These are phyloP conservation scores for Fusarium phyllophilum DNA, from an alignment of 2,329 filamentous ascomycete genomes.

Conservation along the genomic window DNA sequence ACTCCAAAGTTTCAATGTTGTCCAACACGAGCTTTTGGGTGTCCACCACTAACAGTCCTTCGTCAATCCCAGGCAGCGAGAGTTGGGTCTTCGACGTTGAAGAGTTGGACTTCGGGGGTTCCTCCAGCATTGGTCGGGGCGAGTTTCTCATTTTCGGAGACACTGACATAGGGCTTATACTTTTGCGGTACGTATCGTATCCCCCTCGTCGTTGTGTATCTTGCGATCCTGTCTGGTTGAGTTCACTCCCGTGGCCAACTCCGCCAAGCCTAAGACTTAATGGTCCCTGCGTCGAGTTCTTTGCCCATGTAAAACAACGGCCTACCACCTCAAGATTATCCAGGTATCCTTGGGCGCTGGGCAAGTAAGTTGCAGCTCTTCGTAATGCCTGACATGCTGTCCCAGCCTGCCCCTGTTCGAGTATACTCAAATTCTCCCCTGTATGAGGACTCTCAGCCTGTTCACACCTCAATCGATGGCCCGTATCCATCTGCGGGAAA, in stretches of 20 bases:
- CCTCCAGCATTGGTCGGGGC: constrained; percentile 1
- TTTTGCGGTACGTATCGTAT: constrained; percentile 2
- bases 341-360: constrained; percentile 30
- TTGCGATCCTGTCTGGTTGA: not conserved
- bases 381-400: constrained; percentile 28
- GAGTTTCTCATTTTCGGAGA: constrained; percentile 25
- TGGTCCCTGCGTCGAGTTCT: not conserved
- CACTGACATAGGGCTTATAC: constrained; percentile 15
- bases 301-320: constrained; percentile 22
- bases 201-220: not conserved
- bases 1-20: constrained; percentile 15
- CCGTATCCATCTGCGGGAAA: constrained; percentile 75
- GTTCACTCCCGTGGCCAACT: constrained; percentile 2
- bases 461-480: constrained; percentile 39
- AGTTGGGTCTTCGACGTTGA: constrained; percentile 22
- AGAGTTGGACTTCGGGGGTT: not conserved
- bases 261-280: constrained; percentile 31
- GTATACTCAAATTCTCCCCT: not conserved
- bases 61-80: constrained; percentile 14
- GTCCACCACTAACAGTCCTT: not conserved
- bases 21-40: constrained; percentile 2
- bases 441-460: not conserved
- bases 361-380: constrained; percentile 24
- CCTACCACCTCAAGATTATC: constrained; percentile 25
- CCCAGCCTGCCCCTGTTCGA: constrained; percentile 14